Evolutionary conservation across 345 rosid species (phyloP), one percentile per base, ranked within the genome.

Genomic region (Cardamine resedifolia): DNA sequence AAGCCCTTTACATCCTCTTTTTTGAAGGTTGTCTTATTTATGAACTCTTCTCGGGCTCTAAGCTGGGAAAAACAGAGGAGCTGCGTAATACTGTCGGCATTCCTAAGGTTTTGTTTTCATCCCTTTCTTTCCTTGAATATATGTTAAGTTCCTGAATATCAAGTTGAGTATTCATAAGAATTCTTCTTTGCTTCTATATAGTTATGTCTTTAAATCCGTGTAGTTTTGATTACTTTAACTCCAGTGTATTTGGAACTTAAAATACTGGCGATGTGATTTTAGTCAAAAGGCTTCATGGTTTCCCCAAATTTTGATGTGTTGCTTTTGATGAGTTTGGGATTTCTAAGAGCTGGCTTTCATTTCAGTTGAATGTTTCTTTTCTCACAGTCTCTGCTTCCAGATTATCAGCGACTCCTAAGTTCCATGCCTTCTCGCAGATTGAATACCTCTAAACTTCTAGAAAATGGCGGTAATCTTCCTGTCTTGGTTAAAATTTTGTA

Each of bases 341-440:
- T 66, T 27, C 70, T 70, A 68, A 80, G 71, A 79, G 49, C 71
- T 82, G 59, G 62, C 70, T 82, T 80, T 82, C 75, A 58, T 82
- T 68, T 80, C 72, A 64, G 79, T 73, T 77, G 55, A 83, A 65
- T 73, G 74, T 76, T 75, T 85, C 71, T 82, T 81, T 81, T 82
- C 71, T 81, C 83, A 56, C 96, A 95, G 99, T 88, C 97, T 78
- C 86, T 95, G 85, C 99, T 95, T 88, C 96, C 96, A 81, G 99
- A 95, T 91, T 95, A 95, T 83, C 99, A 95, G 84, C 91, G 99
- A 70, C 91, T 95, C 47, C 83, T 95, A 81, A 95, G 97, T 83
- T 95, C 99, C 80, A 82, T 75, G 87, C 97, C 99, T 70, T 84
- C 96, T 72, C 99, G 99, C 81, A 95, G 99, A 83, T 78, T 95